A percentile compares a stretch with the other conserved stretches of the same genome.
Evolutionary conservation across 2,329 filamentous ascomycete genomes (phyloP).

Genomic region (Fusarium sp.): DNA sequence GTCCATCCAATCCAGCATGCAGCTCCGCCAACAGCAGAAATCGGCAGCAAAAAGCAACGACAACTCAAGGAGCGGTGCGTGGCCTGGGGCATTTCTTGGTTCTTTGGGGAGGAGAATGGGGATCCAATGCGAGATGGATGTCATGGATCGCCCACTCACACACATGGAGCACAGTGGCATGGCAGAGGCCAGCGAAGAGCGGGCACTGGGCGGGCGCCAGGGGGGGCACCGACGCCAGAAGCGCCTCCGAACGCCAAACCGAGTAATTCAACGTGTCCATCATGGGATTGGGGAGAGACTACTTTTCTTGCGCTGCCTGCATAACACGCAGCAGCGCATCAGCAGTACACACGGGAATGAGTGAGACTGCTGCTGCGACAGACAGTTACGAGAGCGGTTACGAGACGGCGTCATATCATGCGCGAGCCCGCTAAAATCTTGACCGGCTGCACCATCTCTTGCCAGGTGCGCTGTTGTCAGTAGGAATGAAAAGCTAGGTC

Average conservation of each 20-base stretch:
- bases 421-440: conserved; percentile 29
- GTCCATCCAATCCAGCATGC: conserved; percentile 22
- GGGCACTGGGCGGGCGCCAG: conserved; percentile 30
- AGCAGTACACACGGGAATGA: not conserved
- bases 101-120: conserved; percentile 1
- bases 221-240: conserved; percentile 22
- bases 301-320: not conserved
- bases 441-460: conserved; percentile 33
- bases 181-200: conserved; percentile 14
- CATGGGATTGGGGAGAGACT: not conserved
- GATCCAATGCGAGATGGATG: conserved; percentile 11
- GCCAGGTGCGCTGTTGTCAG: conserved; percentile 25
- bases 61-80: not conserved
- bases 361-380: not conserved
- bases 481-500: conserved; percentile 1
- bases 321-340: not conserved
- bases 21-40: conserved; percentile 17
- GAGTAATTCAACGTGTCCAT: conserved; percentile 27
- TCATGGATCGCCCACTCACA: conserved; percentile 25
- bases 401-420: conserved; percentile 22
- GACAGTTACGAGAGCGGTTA: not conserved
- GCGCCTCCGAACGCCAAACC: conserved; percentile 19
- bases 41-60: conserved; percentile 21
- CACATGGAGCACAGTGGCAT: not conserved
- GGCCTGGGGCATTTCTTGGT: conserved; percentile 7